Conservation (phyloP, 73 alveolate genomes). For the Uronychia binucleata region DNA sequence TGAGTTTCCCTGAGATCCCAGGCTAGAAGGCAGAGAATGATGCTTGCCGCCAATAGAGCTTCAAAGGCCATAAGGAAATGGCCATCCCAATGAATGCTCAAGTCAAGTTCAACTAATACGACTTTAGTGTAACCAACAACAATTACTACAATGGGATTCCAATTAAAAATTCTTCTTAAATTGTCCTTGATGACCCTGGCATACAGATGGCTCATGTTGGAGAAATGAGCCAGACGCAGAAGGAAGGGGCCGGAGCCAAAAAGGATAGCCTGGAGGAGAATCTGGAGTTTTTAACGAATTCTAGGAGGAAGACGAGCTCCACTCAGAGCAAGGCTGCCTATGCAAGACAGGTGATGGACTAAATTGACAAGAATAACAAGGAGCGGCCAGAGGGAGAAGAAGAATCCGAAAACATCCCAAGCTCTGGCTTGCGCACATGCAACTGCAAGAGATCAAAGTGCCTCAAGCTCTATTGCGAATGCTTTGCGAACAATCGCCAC, state of each 20-base stretch:
- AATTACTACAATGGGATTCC: background rate
- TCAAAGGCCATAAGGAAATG: too few relatives aligned
- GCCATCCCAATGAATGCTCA: background rate
- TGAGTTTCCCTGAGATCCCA: too few relatives aligned
- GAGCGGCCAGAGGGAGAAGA: background rate
- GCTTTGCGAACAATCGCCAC: slow-evolving; percentile 80
- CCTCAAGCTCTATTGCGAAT: slow-evolving; percentile 86
- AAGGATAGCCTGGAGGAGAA: background rate
- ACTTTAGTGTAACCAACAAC: background rate
- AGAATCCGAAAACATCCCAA: background rate
- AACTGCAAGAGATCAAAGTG: slow-evolving; percentile 87
- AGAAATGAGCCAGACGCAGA: background rate
- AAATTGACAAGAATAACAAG: background rate
- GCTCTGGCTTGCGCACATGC: slow-evolving; percentile 27
- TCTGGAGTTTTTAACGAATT: background rate
- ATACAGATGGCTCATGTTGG: too few relatives aligned
- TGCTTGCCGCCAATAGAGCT: too few relatives aligned
- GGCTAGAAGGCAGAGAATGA: too few relatives aligned
- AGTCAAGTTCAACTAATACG: background rate
- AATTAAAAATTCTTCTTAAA: too few relatives aligned
- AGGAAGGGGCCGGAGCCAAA: background rate
- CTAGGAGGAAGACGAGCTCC: background rate
- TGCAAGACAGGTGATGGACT: background rate
- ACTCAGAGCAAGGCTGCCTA: background rate
- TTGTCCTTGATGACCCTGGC: too few relatives aligned